Evolutionary conservation across 805 yeast genomes (phyloP).

Genomic region (Candida ascalaphidarum): DNA sequence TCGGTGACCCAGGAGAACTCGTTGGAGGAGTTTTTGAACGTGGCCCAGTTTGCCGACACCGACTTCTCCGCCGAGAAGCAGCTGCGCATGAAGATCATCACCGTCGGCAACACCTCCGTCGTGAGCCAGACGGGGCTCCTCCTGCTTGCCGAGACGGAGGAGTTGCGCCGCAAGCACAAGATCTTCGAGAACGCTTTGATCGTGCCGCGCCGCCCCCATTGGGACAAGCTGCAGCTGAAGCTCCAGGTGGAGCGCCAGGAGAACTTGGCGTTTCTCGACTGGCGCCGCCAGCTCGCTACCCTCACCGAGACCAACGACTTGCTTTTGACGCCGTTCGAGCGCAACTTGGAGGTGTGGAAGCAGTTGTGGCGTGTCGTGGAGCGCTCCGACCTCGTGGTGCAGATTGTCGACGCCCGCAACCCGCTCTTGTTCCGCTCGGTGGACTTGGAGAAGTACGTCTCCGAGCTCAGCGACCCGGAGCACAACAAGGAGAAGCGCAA

Average conservation of each 20-base stretch:
- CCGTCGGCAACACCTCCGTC: conserved; percentile 48
- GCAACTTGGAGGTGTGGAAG: conserved; percentile 96
- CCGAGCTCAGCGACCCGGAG: conserved; percentile 54
- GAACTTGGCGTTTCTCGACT: conserved; percentile 80
- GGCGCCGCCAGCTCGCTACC: conserved; percentile 87
- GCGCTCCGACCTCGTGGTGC: conserved; percentile 88
- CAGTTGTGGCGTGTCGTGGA: conserved; percentile 98
- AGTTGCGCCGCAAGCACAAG: conserved; percentile 52
- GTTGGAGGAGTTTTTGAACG: conserved; percentile 85
- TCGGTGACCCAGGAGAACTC: conserved; percentile 94
- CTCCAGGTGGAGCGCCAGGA: conserved; percentile 78
- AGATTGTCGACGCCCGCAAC: conserved; percentile 95
- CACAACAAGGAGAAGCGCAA: conserved; percentile 51
- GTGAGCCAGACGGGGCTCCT: conserved; percentile 40
- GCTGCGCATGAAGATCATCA: conserved; percentile 75
- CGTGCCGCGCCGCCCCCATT: conserved; percentile 88
- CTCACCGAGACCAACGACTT: conserved; percentile 81
- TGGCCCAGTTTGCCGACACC: conserved; percentile 93
- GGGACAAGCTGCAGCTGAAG: conserved; percentile 69
- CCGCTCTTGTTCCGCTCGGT: conserved; percentile 84
- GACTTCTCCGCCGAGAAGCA: conserved; percentile 91
- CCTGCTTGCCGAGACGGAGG: conserved; percentile 56
- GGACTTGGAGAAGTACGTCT: conserved; percentile 79
- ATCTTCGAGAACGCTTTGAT: conserved; percentile 63
- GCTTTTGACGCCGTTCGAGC: conserved; percentile 89